A percentile compares a stretch with the other conserved stretches of the same genome.
phyloP scores from a whole-genome alignment of 2,329 filamentous ascomycete species.

The Calonectria leucothoes region DNA sequence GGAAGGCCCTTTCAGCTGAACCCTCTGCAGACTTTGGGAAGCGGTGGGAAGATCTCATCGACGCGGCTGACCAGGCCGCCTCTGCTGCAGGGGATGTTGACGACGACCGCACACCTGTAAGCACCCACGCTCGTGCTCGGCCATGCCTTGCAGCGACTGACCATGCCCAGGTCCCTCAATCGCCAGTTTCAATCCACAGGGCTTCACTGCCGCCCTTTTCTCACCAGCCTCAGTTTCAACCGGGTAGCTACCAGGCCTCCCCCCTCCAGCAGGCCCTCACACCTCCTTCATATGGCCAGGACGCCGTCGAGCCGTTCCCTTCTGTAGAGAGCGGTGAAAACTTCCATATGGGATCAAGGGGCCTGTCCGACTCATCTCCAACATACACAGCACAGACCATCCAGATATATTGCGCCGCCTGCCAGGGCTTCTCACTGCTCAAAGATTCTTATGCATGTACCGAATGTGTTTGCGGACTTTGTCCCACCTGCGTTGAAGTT shows the following conservation, averaged over 20 bases:
- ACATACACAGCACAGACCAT: slow-evolving; percentile 80
- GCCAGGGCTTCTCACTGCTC: slow-evolving; percentile 80
- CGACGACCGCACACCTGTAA: slow-evolving; percentile 88
- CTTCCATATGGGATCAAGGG: slow-evolving; percentile 76
- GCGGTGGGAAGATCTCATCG: slow-evolving; percentile 96
- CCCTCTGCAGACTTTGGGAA: slow-evolving; percentile 86
- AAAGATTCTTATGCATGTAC: slow-evolving; percentile 93
- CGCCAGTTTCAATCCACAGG: slow-evolving; percentile 72
- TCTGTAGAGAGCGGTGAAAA: slow-evolving; percentile 87
- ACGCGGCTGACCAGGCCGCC: slow-evolving; percentile 79
- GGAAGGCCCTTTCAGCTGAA: slow-evolving; percentile 89
- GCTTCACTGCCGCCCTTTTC: slow-evolving; percentile 71
- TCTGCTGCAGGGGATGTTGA: slow-evolving; percentile 92
- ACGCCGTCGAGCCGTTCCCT: slow-evolving; percentile 82
- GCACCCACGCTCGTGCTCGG: neutral
- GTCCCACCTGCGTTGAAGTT: slow-evolving; percentile 86
- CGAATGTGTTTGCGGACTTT: slow-evolving; percentile 95
- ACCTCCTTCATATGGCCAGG: slow-evolving; percentile 78
- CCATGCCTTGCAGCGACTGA: slow-evolving; percentile 35
- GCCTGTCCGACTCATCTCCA: slow-evolving; percentile 77
- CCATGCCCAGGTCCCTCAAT: slow-evolving; percentile 68
- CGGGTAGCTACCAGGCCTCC: slow-evolving; percentile 83
- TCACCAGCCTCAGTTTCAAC: slow-evolving; percentile 70
- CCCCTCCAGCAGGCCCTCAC: slow-evolving; percentile 92
- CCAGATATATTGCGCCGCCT: slow-evolving; percentile 93